Base-by-base conservation (phyloP, 1,284 basidiomycete genomes). In the Apiotrichum mycotoxinovorans region DNA sequence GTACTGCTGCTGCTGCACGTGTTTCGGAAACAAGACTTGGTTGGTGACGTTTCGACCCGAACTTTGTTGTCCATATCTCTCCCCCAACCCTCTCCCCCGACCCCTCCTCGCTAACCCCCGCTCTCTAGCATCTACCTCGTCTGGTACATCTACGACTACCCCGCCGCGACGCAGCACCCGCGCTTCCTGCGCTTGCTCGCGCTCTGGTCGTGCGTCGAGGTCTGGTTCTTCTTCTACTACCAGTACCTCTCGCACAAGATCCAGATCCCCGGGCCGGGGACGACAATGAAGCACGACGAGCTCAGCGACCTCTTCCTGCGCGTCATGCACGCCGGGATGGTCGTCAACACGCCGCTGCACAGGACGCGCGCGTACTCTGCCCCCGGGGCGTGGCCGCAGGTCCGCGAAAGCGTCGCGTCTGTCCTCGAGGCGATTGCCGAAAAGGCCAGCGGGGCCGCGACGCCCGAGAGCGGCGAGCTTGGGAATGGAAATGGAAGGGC, bases 151-250 rank as follows among this genome's bases (percentile, higher is more conserved):
- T 59, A 82, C 68, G 3, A 14, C 25, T 20, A 12, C 74, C 71
- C 71, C 65, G 69, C 74, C 25, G 1, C 18, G 17, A 14, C 23
- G 4, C 23, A 22, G 23, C 26, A 45, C 18, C 25, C 43, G 43
- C 25, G 4, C 4, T 11, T 27, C 3, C 58, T 61, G 2, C 64
- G 61, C 20, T 47, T 65, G 7, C 62, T 72, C 40, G 72, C 71
- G 8, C 63, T 60, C 2, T 75, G 69, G 54, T 64, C 72, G 4
- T 47, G 65, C 10, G 63, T 64, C 45, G 73, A 75, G 54, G 65
- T 69, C n/a, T 70, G 85, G 58, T 95, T 94, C 76, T 87, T 86
- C 60, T 69, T 90, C 42, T 86, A 89, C 73, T 83, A 89, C 67
- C 77, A 77, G 58, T 78, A 80, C 59, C 82, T 91, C 38, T 80